phyloP scores from a whole-genome alignment of 1,284 basidiomycete species.

The Cutaneotrichosporon cutaneum region DNA sequence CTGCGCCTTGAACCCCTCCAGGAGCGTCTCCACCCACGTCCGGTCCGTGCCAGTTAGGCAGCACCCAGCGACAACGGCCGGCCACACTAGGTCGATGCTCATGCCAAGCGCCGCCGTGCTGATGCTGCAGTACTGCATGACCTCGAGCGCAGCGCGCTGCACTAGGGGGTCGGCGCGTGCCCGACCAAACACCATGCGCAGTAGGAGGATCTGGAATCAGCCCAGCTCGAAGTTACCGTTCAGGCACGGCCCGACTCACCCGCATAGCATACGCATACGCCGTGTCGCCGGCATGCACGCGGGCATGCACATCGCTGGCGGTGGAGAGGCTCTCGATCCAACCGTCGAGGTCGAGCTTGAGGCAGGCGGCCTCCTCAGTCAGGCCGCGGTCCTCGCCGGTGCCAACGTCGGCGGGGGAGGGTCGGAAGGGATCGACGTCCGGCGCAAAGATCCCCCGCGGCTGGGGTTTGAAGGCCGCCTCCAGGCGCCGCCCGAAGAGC shows the following conservation, averaged over 20 bases:
- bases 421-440: background rate
- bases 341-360: constrained; percentile 49
- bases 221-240: background rate
- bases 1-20: constrained; percentile 56
- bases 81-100: constrained; percentile 55
- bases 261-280: constrained; percentile 54
- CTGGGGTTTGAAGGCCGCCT: too few relatives aligned
- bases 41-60: constrained; percentile 52
- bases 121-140: constrained; percentile 46
- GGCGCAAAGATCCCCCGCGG: too few relatives aligned
- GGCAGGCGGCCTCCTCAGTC: constrained; percentile 36
- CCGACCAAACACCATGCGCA: constrained; percentile 56
- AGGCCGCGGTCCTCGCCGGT: constrained; percentile 8
- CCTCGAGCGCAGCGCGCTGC: constrained; percentile 48
- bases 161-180: constrained; percentile 52
- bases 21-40: constrained; percentile 54
- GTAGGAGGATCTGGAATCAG: constrained; percentile 54
- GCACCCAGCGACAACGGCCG: constrained; percentile 56
- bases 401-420: background rate
- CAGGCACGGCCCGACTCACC: constrained; percentile 31
- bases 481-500: too few relatives aligned
- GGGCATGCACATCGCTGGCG: constrained; percentile 39
- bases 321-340: constrained; percentile 48
- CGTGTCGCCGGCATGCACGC: constrained; percentile 53
- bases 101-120: constrained; percentile 49